Conservation (phyloP, 2,329 filamentous ascomycete genomes). For the Aaosphaeria pasadenensis region DNA sequence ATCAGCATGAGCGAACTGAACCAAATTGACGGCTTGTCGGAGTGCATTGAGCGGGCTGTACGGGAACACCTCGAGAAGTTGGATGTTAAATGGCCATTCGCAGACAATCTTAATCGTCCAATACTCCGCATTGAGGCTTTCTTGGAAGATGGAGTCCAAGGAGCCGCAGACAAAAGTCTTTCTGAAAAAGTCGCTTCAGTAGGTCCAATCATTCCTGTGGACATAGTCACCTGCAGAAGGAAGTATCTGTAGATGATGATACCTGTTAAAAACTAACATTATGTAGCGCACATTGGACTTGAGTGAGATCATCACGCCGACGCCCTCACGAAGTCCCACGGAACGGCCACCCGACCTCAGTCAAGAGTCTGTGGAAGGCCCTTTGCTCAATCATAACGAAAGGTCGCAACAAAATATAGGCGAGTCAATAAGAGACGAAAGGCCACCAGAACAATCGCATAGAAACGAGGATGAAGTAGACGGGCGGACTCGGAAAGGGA, state of each 20-base stretch:
- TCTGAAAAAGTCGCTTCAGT: constrained; percentile 28
- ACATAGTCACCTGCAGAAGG: neutral
- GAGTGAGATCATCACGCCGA: constrained; percentile 20
- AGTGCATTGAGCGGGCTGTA: constrained; percentile 26
- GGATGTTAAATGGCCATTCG: constrained; percentile 19
- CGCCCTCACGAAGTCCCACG: constrained; percentile 17
- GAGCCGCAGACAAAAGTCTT: constrained; percentile 6
- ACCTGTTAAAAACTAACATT: neutral
- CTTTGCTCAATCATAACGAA: too few relatives aligned
- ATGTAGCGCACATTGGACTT: constrained; percentile 23
- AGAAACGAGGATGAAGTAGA: neutral
- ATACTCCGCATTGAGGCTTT: constrained; percentile 30
- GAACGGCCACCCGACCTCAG: neutral
- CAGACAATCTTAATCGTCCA: constrained; percentile 16
- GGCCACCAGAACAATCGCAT: too few relatives aligned
- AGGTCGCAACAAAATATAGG: too few relatives aligned
- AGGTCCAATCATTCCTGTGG: constrained; percentile 3
- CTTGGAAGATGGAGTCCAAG: constrained; percentile 21
- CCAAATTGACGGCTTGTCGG: constrained; percentile 25
- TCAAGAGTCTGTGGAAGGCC: too few relatives aligned
- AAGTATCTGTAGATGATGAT: neutral
- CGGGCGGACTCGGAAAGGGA: constrained; percentile 18
- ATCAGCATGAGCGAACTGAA: constrained; percentile 15
- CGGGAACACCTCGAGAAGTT: constrained; percentile 25
- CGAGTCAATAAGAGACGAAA: too few relatives aligned